Conservation (phyloP, 768 basidiomycete species). For the Amanita rubescens region DNA sequence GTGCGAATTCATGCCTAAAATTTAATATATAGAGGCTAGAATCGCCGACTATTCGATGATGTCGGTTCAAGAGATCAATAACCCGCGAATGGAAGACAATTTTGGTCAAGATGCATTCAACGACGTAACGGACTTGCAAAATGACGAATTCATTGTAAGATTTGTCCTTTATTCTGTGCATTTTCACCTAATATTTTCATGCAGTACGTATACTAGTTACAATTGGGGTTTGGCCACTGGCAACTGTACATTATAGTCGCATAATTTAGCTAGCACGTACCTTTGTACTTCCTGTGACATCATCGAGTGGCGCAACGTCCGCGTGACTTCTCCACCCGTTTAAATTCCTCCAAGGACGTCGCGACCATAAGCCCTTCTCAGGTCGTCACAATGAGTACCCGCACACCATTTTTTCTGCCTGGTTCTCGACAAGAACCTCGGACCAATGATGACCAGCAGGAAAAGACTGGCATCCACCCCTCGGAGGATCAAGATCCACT, state of each 20-base stretch:
- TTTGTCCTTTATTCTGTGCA: not conserved
- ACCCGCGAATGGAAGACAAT: not conserved
- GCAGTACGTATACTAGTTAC: constrained; percentile 2
- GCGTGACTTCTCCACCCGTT: not conserved
- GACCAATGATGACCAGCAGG: constrained; percentile 5
- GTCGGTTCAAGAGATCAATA: not conserved
- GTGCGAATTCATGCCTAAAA: not conserved
- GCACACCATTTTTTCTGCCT: constrained; percentile 15
- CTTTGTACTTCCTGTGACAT: not conserved
- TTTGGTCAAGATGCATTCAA: constrained; percentile 14
- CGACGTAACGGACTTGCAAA: constrained; percentile 20
- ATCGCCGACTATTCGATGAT: constrained; percentile 7
- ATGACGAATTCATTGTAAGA: constrained; percentile 21
- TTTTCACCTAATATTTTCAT: not conserved
- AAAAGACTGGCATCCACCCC: constrained; percentile 4
- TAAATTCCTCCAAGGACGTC: not conserved
- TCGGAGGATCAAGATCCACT: constrained; percentile 4
- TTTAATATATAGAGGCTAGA: not conserved
- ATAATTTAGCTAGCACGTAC: not conserved
- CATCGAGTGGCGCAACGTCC: not conserved
- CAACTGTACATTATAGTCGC: not conserved
- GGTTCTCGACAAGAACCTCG: constrained; percentile 9
- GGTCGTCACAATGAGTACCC: constrained; percentile 12
- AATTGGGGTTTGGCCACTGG: not conserved
- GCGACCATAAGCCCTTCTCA: not conserved